These are phyloP conservation scores for Scytalidium lignicola DNA, from an alignment of 2,329 filamentous ascomycete genomes.

Conservation along the genomic window DNA sequence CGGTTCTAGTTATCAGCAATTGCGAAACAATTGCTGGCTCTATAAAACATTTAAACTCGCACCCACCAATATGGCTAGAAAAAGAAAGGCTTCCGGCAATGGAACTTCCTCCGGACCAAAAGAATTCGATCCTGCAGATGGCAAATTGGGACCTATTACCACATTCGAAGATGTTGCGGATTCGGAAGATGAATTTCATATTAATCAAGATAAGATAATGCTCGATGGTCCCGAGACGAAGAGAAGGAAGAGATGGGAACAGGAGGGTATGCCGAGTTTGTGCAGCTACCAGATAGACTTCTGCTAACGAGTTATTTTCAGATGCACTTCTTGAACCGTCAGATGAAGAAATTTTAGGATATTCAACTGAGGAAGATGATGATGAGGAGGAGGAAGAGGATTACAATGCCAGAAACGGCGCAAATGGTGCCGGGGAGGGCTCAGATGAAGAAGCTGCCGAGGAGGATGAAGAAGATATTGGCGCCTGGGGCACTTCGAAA, in stretches of 20 bases:
- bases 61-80: conserved; percentile 48
- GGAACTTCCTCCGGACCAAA: conserved; percentile 44
- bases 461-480: conserved; percentile 51
- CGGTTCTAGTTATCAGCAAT: too few relatives aligned
- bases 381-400: conserved; percentile 28
- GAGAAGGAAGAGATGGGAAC: conserved; percentile 63
- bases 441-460: conserved; percentile 53
- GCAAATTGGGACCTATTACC: conserved; percentile 54
- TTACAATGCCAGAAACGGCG: conserved; percentile 50
- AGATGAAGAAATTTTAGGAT: conserved; percentile 56
- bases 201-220: conserved; percentile 79
- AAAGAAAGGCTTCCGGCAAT: conserved; percentile 63
- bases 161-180: conserved; percentile 83
- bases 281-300: too few relatives aligned
- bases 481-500: conserved; percentile 82
- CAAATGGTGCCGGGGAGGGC: conserved; percentile 42
- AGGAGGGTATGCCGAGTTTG: conserved; percentile 49
- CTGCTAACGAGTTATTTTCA: conserved; percentile 12
- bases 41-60: neutral
- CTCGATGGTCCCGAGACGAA: conserved; percentile 77
- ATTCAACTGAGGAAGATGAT: conserved; percentile 39
- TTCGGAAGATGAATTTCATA: conserved; percentile 89
- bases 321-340: conserved; percentile 54
- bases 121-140: conserved; percentile 51
- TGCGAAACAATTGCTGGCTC: neutral